Evolutionary conservation across 352 stramenopile genomes (phyloP).

Genomic region (Globisporangium radiosum): DNA sequence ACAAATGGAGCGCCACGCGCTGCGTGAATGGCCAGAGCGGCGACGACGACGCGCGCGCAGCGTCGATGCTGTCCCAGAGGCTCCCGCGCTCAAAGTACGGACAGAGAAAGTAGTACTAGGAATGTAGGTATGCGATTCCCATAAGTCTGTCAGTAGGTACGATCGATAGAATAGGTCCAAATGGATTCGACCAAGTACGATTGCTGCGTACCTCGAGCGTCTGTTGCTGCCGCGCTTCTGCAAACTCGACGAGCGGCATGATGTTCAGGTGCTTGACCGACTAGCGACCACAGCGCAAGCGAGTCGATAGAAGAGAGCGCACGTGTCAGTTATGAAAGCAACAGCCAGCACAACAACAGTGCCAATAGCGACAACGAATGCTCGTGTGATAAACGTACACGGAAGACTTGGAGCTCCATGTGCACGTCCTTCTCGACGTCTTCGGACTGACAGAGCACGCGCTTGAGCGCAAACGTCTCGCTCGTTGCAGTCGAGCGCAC

Average conservation of each 20-base stretch:
- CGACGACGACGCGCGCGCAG: constrained; percentile 56
- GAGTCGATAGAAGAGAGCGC: not conserved
- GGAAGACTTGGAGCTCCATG: constrained; percentile 72
- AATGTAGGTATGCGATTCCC: no score
- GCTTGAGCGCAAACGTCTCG: constrained; percentile 78
- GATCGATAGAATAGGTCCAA: no score
- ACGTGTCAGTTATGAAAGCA: not conserved
- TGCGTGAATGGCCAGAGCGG: constrained; percentile 82
- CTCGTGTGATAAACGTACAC: constrained; percentile 22
- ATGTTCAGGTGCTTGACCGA: constrained; percentile 78
- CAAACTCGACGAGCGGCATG: constrained; percentile 76
- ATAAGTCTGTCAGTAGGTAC: not conserved
- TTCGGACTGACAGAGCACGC: constrained; percentile 75
- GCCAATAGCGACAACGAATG: no score
- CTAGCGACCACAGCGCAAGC: constrained; percentile 17
- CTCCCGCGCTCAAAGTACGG: constrained; percentile 82
- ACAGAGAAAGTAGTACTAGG: constrained; percentile 78
- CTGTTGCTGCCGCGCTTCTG: constrained; percentile 50
- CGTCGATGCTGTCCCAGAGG: constrained; percentile 69
- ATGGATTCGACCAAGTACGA: not conserved
- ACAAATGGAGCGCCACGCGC: constrained; percentile 70
- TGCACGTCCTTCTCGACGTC: constrained; percentile 73
- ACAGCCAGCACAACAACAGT: no score
- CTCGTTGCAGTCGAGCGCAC: constrained; percentile 58
- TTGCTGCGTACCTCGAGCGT: constrained; percentile 47